phyloP scores from a whole-genome alignment of 1,284 basidiomycete species.

The Melanopsichium pennsylvanicum region DNA sequence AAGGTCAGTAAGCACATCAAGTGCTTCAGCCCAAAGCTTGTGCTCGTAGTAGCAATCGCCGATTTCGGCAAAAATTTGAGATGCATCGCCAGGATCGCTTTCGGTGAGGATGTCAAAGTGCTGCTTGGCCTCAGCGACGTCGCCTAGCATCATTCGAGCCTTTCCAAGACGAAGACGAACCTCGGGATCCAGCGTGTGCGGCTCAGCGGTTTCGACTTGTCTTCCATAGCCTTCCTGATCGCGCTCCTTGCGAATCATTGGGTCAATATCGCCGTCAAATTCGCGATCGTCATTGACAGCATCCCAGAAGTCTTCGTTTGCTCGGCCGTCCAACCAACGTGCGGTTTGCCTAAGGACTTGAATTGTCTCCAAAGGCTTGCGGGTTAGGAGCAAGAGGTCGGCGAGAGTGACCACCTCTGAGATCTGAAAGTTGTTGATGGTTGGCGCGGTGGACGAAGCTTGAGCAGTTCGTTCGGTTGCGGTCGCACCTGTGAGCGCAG shows the following conservation, averaged over 20 bases:
- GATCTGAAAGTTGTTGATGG: conserved; percentile 49
- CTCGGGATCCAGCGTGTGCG: conserved; percentile 78
- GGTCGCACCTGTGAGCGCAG: conserved; percentile 18
- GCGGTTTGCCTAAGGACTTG: conserved; percentile 78
- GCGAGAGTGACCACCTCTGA: conserved; percentile 75
- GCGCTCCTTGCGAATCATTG: conserved; percentile 36
- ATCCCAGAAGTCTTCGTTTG: conserved; percentile 80
- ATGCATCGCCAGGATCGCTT: conserved; percentile 40
- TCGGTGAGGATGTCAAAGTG: conserved; percentile 56
- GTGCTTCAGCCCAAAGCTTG: conserved; percentile 51
- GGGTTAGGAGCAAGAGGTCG: conserved; percentile 80
- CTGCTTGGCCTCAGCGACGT: conserved; percentile 80
- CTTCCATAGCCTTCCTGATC: conserved; percentile 60
- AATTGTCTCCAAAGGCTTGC: conserved; percentile 76
- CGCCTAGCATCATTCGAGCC: conserved; percentile 80
- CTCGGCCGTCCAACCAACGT: conserved; percentile 86
- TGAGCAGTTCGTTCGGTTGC: not conserved
- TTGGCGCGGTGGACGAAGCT: not conserved
- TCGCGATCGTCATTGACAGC: conserved; percentile 79
- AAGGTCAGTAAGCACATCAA: conserved; percentile 47
- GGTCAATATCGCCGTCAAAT: conserved; percentile 71
- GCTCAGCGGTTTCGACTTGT: conserved; percentile 64
- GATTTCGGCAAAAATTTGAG: conserved; percentile 52
- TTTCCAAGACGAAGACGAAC: conserved; percentile 86
- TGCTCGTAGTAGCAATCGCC: conserved; percentile 57